Percentiles rank a stretch among this genome's conserved stretches.
Conservation (phyloP, 2,329 filamentous ascomycete genomes). For the Talaromyces sp. region DNA sequence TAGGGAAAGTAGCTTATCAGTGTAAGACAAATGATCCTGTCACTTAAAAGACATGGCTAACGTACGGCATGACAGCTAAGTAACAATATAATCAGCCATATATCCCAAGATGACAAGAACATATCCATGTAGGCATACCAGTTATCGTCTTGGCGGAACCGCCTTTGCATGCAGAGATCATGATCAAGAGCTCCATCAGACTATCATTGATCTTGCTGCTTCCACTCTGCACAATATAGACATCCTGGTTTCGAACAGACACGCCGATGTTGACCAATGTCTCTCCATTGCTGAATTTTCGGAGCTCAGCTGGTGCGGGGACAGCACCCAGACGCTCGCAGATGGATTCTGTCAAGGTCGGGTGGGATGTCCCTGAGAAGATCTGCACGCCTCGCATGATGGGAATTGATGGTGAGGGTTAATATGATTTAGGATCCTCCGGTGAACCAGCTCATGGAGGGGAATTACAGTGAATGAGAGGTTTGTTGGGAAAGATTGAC, state of each 20-base stretch:
- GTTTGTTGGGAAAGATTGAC: conserved; percentile 19
- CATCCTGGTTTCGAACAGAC: conserved; percentile 92
- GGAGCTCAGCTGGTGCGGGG: conserved; percentile 58
- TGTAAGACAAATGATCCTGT: conserved; percentile 20
- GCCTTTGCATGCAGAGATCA: conserved; percentile 98
- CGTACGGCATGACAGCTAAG: conserved; percentile 49
- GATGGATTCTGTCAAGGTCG: conserved; percentile 61
- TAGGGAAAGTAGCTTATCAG: conserved; percentile 81
- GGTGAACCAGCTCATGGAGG: conserved; percentile 16
- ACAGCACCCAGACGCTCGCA: conserved; percentile 63
- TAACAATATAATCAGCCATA: conserved; percentile 4
- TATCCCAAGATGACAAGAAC: neutral
- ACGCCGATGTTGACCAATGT: conserved; percentile 64
- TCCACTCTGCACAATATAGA: conserved; percentile 97
- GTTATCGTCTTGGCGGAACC: conserved; percentile 96
- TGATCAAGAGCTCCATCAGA: conserved; percentile 98
- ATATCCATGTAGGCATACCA: conserved; percentile 55
- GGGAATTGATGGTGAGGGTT: conserved; percentile 11
- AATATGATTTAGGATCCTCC: conserved; percentile 4
- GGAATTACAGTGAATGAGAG: conserved; percentile 11
- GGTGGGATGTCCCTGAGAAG: conserved; percentile 65
- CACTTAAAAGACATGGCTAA: conserved; percentile 31
- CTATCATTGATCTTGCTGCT: conserved; percentile 96
- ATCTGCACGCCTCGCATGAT: conserved; percentile 65
- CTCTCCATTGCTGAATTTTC: conserved; percentile 68